These are phyloP conservation scores for Helicosporidium sp. DNA, from an alignment of 139 green algal genomes.

Conservation along the genomic window DNA sequence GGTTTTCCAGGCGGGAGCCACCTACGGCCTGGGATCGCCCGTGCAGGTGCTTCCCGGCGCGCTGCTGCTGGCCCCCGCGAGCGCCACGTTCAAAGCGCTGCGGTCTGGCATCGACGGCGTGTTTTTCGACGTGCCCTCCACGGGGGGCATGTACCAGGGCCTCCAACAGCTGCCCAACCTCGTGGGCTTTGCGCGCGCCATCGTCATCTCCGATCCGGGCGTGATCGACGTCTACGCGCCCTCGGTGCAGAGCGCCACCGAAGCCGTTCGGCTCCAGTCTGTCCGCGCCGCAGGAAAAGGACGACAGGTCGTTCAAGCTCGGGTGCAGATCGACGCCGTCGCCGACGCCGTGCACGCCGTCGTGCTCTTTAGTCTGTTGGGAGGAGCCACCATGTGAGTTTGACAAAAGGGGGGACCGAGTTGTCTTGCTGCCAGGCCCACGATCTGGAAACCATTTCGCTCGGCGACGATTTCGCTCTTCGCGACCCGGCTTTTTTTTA, in stretches of 20 bases:
- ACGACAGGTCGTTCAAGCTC: not conserved
- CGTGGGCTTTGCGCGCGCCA: not conserved
- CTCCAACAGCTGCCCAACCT: not conserved
- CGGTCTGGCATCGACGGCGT: no score
- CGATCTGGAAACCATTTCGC: no score
- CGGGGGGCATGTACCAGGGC: not conserved
- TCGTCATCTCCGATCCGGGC: not conserved
- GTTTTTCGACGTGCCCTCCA: not conserved
- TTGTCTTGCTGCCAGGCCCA: no score
- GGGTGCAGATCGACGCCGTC: not conserved
- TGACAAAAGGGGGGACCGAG: no score
- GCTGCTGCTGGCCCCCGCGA: no score
- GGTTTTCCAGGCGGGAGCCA: no score
- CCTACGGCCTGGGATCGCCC: no score
- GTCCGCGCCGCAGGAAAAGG: no score
- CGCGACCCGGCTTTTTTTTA: no score
- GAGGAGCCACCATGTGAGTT: not conserved
- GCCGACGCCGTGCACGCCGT: not conserved
- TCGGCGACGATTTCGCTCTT: no score
- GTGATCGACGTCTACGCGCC: not conserved
- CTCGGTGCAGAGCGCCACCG: not conserved
- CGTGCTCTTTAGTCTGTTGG: not conserved
- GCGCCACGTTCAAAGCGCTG: no score
- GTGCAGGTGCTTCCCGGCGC: no score
- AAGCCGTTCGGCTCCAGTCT: not conserved